phyloP scores from a whole-genome alignment of 257 asterid species.

The Asclepias syriaca region DNA sequence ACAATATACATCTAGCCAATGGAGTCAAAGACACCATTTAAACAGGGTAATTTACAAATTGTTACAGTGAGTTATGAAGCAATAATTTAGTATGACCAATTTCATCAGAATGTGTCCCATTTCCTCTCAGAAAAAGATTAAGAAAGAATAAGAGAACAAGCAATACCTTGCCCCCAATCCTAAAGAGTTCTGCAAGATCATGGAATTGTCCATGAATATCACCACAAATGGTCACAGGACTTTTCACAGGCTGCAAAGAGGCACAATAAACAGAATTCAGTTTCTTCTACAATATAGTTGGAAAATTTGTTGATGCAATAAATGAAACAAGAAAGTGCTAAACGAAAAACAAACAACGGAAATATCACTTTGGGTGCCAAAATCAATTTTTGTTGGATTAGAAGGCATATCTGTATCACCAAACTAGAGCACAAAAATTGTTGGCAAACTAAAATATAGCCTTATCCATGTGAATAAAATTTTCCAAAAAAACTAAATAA shows the following conservation, averaged over 20 bases:
- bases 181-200: slow-evolving; percentile 84
- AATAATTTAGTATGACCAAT: background rate
- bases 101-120: background rate
- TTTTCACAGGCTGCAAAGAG: slow-evolving; percentile 66
- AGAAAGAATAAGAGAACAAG: background rate
- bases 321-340: background rate
- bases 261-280: slow-evolving; percentile 10
- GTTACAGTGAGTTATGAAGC: background rate
- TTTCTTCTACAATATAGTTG: background rate
- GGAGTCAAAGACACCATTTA: background rate
- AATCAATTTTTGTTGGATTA: background rate
- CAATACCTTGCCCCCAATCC: slow-evolving; percentile 75
- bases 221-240: slow-evolving; percentile 91
- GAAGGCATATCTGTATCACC: background rate
- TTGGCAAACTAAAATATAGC: background rate
- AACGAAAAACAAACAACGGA: background rate
- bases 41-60: background rate
- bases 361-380: background rate
- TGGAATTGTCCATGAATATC: slow-evolving; percentile 89
- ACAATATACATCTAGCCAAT: background rate
- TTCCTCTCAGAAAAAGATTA: background rate
- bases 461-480: background rate
- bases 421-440: background rate
- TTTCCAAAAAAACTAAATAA: background rate
- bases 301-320: background rate